Conservation (phyloP, 306 rosid genomes). For the Vicia villosa region DNA sequence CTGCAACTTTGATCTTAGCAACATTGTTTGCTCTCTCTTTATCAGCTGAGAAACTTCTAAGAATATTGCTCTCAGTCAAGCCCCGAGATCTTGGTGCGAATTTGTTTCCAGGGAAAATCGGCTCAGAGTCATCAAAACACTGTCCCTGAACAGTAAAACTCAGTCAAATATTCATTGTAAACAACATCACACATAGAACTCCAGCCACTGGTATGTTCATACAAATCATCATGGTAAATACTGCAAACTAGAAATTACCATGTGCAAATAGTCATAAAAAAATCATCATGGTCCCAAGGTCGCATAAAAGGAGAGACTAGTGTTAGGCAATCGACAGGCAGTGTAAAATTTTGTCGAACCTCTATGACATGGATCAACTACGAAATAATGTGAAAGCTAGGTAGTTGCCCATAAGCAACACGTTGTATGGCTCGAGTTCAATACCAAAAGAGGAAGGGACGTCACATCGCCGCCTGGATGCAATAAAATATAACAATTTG, state of each 20-base stretch:
- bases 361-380: too few relatives aligned
- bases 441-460: too few relatives aligned
- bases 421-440: too few relatives aligned
- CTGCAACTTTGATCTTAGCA: constrained; percentile 89
- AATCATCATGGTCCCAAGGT: too few relatives aligned
- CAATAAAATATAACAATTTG: too few relatives aligned
- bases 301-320: too few relatives aligned
- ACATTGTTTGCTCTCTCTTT: constrained; percentile 77
- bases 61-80: constrained; percentile 54
- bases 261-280: constrained; percentile 3
- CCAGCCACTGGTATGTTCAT: constrained; percentile 4
- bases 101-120: constrained; percentile 44
- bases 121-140: constrained; percentile 57
- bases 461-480: too few relatives aligned
- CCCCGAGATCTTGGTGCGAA: constrained; percentile 51
- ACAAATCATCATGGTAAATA: not conserved
- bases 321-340: too few relatives aligned
- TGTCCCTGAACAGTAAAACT: constrained; percentile 44
- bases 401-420: too few relatives aligned
- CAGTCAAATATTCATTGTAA: constrained; percentile 27
- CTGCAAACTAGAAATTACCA: not conserved
- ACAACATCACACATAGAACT: constrained; percentile 27
- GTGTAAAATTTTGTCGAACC: too few relatives aligned
- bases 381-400: too few relatives aligned
- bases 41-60: constrained; percentile 61